Evolutionary conservation across 2,329 filamentous ascomycete genomes (phyloP), one percentile per base, ranked within the genome.

Genomic region (Aspergillus brunneoviolaceus): DNA sequence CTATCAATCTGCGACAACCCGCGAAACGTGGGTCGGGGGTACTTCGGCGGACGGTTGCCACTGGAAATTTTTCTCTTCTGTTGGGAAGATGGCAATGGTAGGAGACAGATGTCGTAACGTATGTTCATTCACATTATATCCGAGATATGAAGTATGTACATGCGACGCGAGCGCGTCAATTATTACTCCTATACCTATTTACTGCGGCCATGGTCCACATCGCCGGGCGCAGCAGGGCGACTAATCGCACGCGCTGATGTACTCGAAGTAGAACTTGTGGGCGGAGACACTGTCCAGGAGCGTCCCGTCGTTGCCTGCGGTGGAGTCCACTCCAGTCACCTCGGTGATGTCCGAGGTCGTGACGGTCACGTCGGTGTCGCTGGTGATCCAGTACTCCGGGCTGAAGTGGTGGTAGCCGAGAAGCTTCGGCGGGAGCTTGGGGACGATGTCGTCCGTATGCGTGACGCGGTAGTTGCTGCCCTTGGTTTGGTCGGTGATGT

Each of bases 341-440:
- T 66, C 65, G 6, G 63, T 57, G 23, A 75, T 62, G 48, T 73
- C 69, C n/a, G 57, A 58, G 2, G 62, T 35, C 11, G 64, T 66
- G 31, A 73, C 71, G 0, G 67, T 31, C 14, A 49, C 59, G n/a
- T 62, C 55, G 19, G 61, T 65, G 11, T 60, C 59, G 16, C 69
- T 66, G 4, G 64, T 72, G 58, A 75, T 73, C 67, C 68, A 75
- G 57, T 73, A 75, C 60, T 75, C 72, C 1, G 71, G 72, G 35
- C 67, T 69, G 27, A 68, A 62, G 53, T 75, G 72, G 27, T 67
- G 62, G 54, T 63, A 74, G 4, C 69, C 70, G 9, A 66, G 51
- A 11, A 51, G 25, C 33, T 67, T 64, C 2, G 69, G 68, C 2
- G 73, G 73, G 5, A 75, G 54, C 49, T 71, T 72, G 27, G 72